Percentiles rank a stretch among this genome's conserved stretches.
Evolutionary conservation across 495 filamentous ascomycete species (phyloP).

Genomic region (Polyplosphaeria fusca): DNA sequence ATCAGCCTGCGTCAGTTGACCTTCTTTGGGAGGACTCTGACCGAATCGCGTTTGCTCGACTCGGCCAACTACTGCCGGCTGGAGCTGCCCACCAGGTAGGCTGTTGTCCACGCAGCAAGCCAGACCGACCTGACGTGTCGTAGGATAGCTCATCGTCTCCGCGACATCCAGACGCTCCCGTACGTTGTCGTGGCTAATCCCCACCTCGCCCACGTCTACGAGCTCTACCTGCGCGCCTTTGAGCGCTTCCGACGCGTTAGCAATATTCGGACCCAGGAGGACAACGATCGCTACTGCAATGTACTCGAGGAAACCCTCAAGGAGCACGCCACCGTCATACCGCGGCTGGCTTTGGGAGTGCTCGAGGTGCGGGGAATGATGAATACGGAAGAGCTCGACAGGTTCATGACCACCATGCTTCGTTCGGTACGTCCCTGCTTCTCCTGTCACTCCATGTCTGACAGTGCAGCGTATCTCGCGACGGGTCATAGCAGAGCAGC

Average conservation of each 20-base stretch:
- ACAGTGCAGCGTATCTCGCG: slow-evolving; percentile 75
- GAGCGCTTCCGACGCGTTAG: slow-evolving; percentile 79
- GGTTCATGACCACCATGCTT: slow-evolving; percentile 91
- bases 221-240: slow-evolving; percentile 94
- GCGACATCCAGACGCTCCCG: slow-evolving; percentile 94
- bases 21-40: slow-evolving; percentile 88
- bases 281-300: slow-evolving; percentile 87
- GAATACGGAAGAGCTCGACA: slow-evolving; percentile 73
- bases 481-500: slow-evolving; percentile 95
- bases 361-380: slow-evolving; percentile 80
- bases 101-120: not conserved
- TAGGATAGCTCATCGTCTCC: slow-evolving; percentile 86
- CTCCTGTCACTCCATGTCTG: not conserved
- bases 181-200: slow-evolving; percentile 96
- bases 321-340: slow-evolving; percentile 91
- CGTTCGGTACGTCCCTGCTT: slow-evolving; percentile 62
- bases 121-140: not conserved
- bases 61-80: slow-evolving; percentile 97
- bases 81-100: slow-evolving; percentile 81
- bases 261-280: slow-evolving; percentile 79
- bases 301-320: slow-evolving; percentile 72
- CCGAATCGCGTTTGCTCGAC: slow-evolving; percentile 81
- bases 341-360: slow-evolving; percentile 88
- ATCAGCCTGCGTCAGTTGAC: slow-evolving; percentile 90
- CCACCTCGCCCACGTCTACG: slow-evolving; percentile 90